Percentiles rank a stretch among this genome's conserved stretches.
Evolutionary conservation across 1,284 basidiomycete genomes (phyloP).

Genomic region (Leucoagaricus sp.): DNA sequence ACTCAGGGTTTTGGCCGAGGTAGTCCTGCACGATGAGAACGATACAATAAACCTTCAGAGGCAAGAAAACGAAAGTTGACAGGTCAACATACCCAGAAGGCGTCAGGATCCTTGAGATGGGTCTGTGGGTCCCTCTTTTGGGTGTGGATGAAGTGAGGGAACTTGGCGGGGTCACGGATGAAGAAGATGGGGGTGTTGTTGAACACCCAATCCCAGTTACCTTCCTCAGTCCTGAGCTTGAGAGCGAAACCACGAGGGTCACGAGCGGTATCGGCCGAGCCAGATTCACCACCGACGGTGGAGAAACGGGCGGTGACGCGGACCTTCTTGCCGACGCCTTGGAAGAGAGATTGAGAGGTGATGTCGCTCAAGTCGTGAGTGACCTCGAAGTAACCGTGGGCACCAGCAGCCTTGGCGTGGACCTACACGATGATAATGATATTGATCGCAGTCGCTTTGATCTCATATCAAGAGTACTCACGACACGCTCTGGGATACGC

Average conservation of each 20-base stretch:
- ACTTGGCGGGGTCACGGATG: constrained; percentile 81
- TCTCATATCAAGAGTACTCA: constrained; percentile 34
- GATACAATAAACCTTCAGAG: neutral
- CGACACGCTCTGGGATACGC: constrained; percentile 94
- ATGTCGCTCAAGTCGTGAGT: constrained; percentile 85
- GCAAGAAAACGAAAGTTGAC: neutral
- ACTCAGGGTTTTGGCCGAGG: constrained; percentile 89
- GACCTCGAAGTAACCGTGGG: constrained; percentile 90
- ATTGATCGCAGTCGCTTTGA: constrained; percentile 9
- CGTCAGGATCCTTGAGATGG: constrained; percentile 80
- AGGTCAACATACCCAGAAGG: constrained; percentile 71
- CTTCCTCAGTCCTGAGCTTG: constrained; percentile 89
- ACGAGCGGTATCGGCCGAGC: constrained; percentile 88
- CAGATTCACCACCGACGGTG: constrained; percentile 85
- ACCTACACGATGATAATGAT: constrained; percentile 43
- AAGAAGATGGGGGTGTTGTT: constrained; percentile 94
- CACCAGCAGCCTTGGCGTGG: constrained; percentile 86
- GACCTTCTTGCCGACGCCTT: constrained; percentile 69
- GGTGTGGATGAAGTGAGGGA: constrained; percentile 94
- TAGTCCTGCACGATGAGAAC: constrained; percentile 66
- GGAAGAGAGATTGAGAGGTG: constrained; percentile 73
- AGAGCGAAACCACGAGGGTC: constrained; percentile 93
- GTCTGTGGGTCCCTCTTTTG: constrained; percentile 93
- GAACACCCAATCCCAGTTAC: constrained; percentile 90
- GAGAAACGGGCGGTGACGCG: constrained; percentile 83